Conservation (phyloP, 1,284 basidiomycete genomes). For the Amylostereum areolatum region DNA sequence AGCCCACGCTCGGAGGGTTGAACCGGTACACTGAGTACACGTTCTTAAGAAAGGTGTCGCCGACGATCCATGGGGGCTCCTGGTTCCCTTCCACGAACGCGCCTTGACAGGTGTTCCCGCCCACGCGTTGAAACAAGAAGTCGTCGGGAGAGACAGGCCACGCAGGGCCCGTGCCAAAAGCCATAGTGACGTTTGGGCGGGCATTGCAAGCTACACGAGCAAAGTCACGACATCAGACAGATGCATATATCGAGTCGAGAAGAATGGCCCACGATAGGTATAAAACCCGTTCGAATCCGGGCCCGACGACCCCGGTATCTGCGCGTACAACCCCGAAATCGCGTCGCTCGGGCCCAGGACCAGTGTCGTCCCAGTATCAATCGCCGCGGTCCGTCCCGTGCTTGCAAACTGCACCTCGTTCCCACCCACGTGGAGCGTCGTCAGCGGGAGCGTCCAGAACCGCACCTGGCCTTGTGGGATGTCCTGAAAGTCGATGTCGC, state of each 20-base stretch:
- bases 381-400: conserved; percentile 27
- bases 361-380: conserved; percentile 39
- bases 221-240: neutral
- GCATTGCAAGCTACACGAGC: conserved; percentile 17
- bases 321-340: conserved; percentile 63
- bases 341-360: conserved; percentile 27
- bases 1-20: conserved; percentile 41
- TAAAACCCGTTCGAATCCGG: conserved; percentile 73
- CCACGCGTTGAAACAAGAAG: conserved; percentile 51
- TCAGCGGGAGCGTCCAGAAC: conserved; percentile 65
- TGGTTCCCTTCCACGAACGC: conserved; percentile 48
- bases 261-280: conserved; percentile 49
- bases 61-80: conserved; percentile 46
- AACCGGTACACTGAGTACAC: conserved; percentile 49
- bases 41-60: conserved; percentile 55
- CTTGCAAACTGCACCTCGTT: conserved; percentile 22
- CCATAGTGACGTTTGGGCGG: conserved; percentile 21
- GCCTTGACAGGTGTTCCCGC: conserved; percentile 56
- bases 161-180: conserved; percentile 37
- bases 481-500: conserved; percentile 30
- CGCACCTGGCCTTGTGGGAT: conserved; percentile 28
- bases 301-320: conserved; percentile 63
- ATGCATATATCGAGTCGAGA: conserved; percentile 2
- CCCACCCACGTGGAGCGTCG: conserved; percentile 24
- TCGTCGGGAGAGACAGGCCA: conserved; percentile 40